These are phyloP conservation scores for Lachnellula hyalina DNA, from an alignment of 2,329 filamentous ascomycete genomes.

Conservation along the genomic window DNA sequence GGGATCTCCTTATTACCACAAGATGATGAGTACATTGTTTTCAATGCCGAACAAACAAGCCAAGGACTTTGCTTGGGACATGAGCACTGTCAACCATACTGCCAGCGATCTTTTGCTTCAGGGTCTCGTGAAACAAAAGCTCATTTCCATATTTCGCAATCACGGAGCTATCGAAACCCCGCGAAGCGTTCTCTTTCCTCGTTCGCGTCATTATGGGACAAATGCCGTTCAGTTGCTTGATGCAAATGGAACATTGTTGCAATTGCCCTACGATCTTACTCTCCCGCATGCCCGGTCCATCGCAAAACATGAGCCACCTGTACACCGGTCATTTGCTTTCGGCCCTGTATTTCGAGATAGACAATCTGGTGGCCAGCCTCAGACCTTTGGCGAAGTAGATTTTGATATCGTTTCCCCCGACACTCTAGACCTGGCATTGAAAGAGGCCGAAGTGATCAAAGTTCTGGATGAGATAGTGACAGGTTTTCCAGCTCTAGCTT, in stretches of 20 bases:
- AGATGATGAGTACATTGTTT: slow-evolving; percentile 84
- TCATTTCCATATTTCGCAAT: slow-evolving; percentile 74
- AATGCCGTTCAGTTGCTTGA: slow-evolving; percentile 79
- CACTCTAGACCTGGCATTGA: slow-evolving; percentile 74
- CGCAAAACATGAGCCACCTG: slow-evolving; percentile 62
- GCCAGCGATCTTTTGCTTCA: slow-evolving; percentile 62
- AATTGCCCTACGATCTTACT: slow-evolving; percentile 91
- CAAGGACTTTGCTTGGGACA: slow-evolving; percentile 76
- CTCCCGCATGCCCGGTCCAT: slow-evolving; percentile 82
- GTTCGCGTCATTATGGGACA: slow-evolving; percentile 68
- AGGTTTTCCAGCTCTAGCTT: slow-evolving; percentile 69
- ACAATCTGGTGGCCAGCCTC: slow-evolving; percentile 73
- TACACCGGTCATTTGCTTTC: slow-evolving; percentile 79
- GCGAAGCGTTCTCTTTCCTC: slow-evolving; percentile 72
- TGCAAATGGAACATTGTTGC: slow-evolving; percentile 77
- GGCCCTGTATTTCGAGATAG: slow-evolving; percentile 81
- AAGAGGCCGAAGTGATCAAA: slow-evolving; percentile 91
- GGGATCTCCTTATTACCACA: slow-evolving; percentile 80
- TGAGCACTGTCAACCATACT: slow-evolving; percentile 51
- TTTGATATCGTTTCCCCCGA: slow-evolving; percentile 92
- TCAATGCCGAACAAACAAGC: slow-evolving; percentile 65
- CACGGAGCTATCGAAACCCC: slow-evolving; percentile 84
- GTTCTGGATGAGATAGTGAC: slow-evolving; percentile 87
- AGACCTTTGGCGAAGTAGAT: slow-evolving; percentile 81
- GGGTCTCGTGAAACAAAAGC: slow-evolving; percentile 65